Conservation (phyloP, 2,329 filamentous ascomycete species). For the Fusarium sp. region DNA sequence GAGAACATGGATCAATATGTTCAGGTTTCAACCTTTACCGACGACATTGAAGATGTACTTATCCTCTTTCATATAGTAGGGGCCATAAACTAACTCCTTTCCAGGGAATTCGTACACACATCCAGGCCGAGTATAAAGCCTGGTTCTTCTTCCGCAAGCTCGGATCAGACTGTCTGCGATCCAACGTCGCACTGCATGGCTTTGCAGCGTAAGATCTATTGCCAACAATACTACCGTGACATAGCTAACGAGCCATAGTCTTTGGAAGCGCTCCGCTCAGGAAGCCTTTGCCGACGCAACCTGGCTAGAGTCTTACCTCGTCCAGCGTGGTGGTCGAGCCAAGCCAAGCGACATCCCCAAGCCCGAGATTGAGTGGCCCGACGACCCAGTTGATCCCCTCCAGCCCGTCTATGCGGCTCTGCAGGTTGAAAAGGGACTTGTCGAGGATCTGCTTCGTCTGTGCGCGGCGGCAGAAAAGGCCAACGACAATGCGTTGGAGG, state of each 20-base stretch:
- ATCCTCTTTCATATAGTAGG: rapidly evolving
- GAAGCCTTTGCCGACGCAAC: conserved; percentile 11
- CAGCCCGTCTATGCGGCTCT: conserved; percentile 7
- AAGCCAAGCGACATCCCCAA: conserved; percentile 7
- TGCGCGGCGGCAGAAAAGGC: conserved; percentile 3
- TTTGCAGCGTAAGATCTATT: conserved; percentile 1
- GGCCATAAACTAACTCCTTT: neutral
- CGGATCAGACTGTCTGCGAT: conserved; percentile 6
- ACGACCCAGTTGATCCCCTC: conserved; percentile 12
- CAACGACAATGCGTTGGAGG: conserved; percentile 1
- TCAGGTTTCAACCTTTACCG: neutral
- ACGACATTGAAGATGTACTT: conserved; percentile 2
- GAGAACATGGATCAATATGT: conserved; percentile 5
- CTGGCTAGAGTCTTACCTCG: conserved; percentile 13
- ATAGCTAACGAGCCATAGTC: neutral
- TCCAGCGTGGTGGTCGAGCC: conserved; percentile 9
- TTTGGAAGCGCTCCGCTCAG: conserved; percentile 9
- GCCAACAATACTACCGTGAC: neutral
- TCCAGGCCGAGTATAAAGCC: neutral
- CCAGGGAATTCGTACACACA: conserved; percentile 3
- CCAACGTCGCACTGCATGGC: conserved; percentile 9
- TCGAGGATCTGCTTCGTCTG: conserved; percentile 6
- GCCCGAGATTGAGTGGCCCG: conserved; percentile 6
- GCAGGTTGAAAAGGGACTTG: neutral
- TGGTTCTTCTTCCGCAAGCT: conserved; percentile 17